These are phyloP conservation scores for Lactarius sp. DNA, from an alignment of 768 basidiomycete species.

Conservation along the genomic window DNA sequence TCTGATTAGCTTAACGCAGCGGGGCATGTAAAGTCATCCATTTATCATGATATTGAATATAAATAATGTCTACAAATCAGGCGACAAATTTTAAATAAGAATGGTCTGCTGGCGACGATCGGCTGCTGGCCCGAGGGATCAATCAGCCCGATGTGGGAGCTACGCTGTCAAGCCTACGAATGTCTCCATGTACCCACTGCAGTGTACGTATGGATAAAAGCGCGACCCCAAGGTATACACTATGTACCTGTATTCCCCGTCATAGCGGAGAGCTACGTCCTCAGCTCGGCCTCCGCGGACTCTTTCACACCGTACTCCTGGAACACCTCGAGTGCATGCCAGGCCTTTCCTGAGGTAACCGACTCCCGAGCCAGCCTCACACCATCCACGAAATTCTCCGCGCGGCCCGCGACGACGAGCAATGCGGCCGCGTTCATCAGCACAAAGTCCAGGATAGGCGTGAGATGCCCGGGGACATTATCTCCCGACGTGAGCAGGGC, in stretches of 20 bases:
- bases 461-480: constrained; percentile 50
- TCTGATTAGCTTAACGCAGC: too few relatives aligned
- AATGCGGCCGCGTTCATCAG: constrained; percentile 87
- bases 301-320: constrained; percentile 12
- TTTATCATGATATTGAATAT: too few relatives aligned
- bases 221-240: too few relatives aligned
- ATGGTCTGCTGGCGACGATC: too few relatives aligned
- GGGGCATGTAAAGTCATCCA: too few relatives aligned
- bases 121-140: too few relatives aligned
- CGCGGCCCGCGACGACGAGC: constrained; percentile 78
- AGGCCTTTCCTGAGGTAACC: constrained; percentile 51
- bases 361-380: constrained; percentile 61
- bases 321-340: constrained; percentile 21
- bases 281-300: constrained; percentile 1
- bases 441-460: constrained; percentile 78
- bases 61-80: too few relatives aligned
- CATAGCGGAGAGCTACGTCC: background rate
- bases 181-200: too few relatives aligned
- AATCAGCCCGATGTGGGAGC: too few relatives aligned
- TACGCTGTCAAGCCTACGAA: too few relatives aligned
- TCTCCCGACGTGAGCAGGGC: constrained; percentile 55
- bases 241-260: background rate
- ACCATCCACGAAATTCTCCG: constrained; percentile 64
- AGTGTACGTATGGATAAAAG: too few relatives aligned
- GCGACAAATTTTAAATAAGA: too few relatives aligned